Base-by-base conservation (phyloP, 2,329 filamentous ascomycete genomes). In the Alternaria gansuensis region DNA sequence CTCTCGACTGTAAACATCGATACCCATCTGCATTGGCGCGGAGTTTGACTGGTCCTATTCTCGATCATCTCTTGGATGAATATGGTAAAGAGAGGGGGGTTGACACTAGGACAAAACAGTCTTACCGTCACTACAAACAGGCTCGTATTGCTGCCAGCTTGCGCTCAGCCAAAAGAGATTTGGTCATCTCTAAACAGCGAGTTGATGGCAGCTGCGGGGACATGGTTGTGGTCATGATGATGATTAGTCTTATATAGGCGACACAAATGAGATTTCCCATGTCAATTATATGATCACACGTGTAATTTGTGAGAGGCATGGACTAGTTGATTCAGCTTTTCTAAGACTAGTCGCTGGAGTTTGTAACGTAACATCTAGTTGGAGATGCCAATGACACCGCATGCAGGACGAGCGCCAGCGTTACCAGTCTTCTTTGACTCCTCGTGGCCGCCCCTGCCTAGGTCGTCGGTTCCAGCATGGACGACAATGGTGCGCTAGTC, bases 401-500 rank as follows among this genome's bases (percentile, higher is more conserved):
- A 99, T 79, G 95, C 95, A 78, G 95, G 95, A 78, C 95, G 92
- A 72, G 84, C 80, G 75, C 95, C 95, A 78, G 95, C 95, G 80
- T 98, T 99, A 71, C 95, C 95, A 68, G 95, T 99, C 90, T 96
- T 97, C 85, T 96, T 92, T 76, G 92, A 97, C 85, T 98, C 93
- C 83, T 94, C 92, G 83, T 91, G 89, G 72, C 83, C 91, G 75
- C 93, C 93, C 86, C 91, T 91, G 81, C 95, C 95, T 67, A 99
- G 92, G 78, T 99, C 95, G 78, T 99, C 95, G 70, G 94, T 98
- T 79, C 95, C 95, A 72, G 85, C 89, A 85, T 99, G 95, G 75
- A 96, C 88, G 75, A 99, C 95, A 64, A 99, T 87, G 69, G 95
- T 98, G 78, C 95, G 93, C 91, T 95, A 71, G 45, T 51, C 31